Percentiles rank a stretch among this genome's conserved stretches.
These are phyloP conservation scores for Grosmannia serpens DNA, from an alignment of 2,329 filamentous ascomycete genomes.

Conservation along the genomic window DNA sequence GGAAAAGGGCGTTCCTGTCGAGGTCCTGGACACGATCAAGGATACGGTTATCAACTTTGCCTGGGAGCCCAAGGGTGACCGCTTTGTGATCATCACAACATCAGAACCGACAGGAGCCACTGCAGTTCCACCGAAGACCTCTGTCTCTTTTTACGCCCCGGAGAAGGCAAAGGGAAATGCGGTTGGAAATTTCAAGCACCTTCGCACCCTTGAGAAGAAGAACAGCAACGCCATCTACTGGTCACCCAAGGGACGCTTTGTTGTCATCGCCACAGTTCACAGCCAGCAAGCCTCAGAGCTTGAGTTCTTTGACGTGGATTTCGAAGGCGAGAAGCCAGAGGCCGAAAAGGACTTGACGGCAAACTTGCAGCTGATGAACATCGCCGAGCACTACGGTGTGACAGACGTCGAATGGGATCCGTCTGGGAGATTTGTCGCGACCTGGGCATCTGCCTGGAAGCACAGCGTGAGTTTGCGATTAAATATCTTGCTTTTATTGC, in stretches of 20 bases:
- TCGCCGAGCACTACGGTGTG: constrained; percentile 89
- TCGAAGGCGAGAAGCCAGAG: constrained; percentile 92
- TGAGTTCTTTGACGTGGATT: constrained; percentile 96
- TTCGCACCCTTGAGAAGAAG: constrained; percentile 95
- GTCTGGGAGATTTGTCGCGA: constrained; percentile 86
- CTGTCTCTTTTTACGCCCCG: constrained; percentile 91
- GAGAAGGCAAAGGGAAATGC: constrained; percentile 79
- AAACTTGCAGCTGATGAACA: constrained; percentile 91
- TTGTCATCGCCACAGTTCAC: constrained; percentile 84
- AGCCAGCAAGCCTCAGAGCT: constrained; percentile 91
- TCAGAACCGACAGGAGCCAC: constrained; percentile 69
- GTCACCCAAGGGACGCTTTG: constrained; percentile 91
- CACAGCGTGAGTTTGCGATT: constrained; percentile 60
- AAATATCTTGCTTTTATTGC: neutral
- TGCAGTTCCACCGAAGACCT: constrained; percentile 83
- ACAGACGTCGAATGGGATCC: constrained; percentile 98
- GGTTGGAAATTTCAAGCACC: constrained; percentile 90
- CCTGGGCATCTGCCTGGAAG: constrained; percentile 90
- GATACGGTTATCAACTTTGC: constrained; percentile 99
- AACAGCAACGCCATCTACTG: constrained; percentile 99
- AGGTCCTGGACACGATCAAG: constrained; percentile 95
- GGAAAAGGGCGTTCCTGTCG: constrained; percentile 96
- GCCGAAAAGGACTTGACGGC: constrained; percentile 87
- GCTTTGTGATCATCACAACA: constrained; percentile 93
- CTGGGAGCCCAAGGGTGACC: constrained; percentile 96